A percentile compares a stretch with the other conserved stretches of the same genome.
phyloP scores from a whole-genome alignment of 2,329 filamentous ascomycete species.

The Pseudogymnoascus destructans region DNA sequence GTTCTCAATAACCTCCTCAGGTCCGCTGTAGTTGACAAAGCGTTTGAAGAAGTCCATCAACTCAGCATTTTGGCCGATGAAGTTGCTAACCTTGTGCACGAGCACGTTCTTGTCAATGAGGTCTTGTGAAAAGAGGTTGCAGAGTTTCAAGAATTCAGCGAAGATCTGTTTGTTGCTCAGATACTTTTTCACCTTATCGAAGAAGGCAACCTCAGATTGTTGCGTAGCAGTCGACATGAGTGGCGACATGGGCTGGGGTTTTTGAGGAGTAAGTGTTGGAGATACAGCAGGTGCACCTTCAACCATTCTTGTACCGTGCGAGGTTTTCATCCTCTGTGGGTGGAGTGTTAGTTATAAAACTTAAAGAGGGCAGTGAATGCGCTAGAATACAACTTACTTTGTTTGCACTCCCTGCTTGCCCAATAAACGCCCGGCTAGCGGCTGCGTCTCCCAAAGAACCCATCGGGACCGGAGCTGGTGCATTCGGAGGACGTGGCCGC shows the following conservation, averaged over 20 bases:
- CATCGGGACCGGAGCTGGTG: constrained; percentile 25
- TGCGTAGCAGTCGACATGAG: constrained; percentile 59
- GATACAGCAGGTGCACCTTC: constrained; percentile 38
- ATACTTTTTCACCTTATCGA: constrained; percentile 92
- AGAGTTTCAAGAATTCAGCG: constrained; percentile 92
- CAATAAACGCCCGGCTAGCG: constrained; percentile 19
- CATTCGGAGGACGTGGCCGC: constrained; percentile 47
- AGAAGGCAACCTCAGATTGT: constrained; percentile 81
- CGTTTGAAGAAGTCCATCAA: constrained; percentile 79
- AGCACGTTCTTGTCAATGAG: constrained; percentile 78
- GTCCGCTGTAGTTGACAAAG: constrained; percentile 66
- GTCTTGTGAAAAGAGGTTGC: constrained; percentile 88
- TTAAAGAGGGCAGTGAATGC: neutral
- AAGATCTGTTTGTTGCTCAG: constrained; percentile 85
- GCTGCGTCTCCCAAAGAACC: constrained; percentile 19
- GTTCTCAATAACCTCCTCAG: constrained; percentile 69
- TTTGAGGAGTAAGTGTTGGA: constrained; percentile 65
- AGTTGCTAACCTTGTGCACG: constrained; percentile 68
- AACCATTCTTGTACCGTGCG: constrained; percentile 45
- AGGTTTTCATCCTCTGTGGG: constrained; percentile 58
- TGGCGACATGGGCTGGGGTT: constrained; percentile 71
- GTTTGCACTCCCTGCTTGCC: constrained; percentile 30
- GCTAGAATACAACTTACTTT: constrained; percentile 33
- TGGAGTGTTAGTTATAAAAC: constrained; percentile 2
- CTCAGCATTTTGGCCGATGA: constrained; percentile 79